These are phyloP conservation scores for Arctium lappa DNA, from an alignment of 129 eudicot genomes.

Conservation along the genomic window DNA sequence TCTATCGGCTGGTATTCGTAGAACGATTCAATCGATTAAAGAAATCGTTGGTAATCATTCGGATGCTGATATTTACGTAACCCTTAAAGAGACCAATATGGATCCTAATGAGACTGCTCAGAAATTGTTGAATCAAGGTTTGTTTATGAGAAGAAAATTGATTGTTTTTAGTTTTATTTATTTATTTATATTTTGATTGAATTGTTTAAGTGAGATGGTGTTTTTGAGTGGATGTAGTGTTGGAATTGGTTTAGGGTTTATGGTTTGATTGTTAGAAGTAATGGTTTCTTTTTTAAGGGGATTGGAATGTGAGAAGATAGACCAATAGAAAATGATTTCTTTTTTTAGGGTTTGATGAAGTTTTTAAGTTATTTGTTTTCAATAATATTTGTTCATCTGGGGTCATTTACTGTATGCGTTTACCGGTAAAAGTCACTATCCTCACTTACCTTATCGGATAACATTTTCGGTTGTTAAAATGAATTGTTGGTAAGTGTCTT, in stretches of 20 bases:
- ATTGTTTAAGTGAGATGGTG: not conserved
- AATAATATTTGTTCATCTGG: not conserved
- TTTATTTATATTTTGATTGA: not conserved
- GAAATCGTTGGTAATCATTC: conserved; percentile 89
- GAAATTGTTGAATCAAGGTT: conserved; percentile 88
- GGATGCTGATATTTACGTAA: conserved; percentile 74
- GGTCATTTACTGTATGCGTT: no score
- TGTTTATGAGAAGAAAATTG: not conserved
- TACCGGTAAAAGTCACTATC: no score
- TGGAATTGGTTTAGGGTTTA: conserved; percentile 8
- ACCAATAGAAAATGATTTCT: not conserved
- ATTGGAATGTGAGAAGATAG: not conserved
- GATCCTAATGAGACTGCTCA: conserved; percentile 92
- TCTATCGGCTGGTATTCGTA: conserved; percentile 61
- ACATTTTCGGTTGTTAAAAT: no score
- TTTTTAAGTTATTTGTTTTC: not conserved
- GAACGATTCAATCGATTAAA: conserved; percentile 72
- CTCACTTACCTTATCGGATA: no score
- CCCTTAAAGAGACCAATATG: conserved; percentile 84
- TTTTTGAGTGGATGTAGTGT: not conserved
- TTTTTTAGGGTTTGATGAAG: not conserved
- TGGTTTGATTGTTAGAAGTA: not conserved
- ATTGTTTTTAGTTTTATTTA: not conserved
- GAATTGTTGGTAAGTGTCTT: no score
- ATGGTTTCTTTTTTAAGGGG: not conserved